Evolutionary conservation across 2,329 filamentous ascomycete species (phyloP), one percentile per base, ranked within the genome.

Genomic region (Ophiostoma perfectum): DNA sequence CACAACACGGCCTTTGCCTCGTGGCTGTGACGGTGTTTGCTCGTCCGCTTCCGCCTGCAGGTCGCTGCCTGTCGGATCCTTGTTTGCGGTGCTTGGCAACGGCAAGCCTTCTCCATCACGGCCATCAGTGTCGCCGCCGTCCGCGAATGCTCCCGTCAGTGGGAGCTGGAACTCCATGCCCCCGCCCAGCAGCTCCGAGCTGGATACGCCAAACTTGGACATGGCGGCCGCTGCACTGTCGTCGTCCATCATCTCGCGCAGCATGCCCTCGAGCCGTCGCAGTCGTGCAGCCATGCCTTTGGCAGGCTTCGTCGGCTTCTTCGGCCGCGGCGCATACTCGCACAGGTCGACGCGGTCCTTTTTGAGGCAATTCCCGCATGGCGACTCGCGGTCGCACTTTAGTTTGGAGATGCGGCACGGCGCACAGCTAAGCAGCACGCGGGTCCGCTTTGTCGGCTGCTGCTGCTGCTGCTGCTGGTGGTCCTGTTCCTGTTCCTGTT

Each of bases 211-310:
- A 67, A 71, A 71, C 39, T 44, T 67, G 14, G 69, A 70, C 70
- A 70, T 71, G 67, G 65, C 68, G 18, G 66, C 66, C 3, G 66
- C 65, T 5, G 49, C 49, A 27, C 49, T 55, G 49, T 70, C 67
- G 41, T 45, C 72, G 38, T 83, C 80, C 77, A 86, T 82, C 77
- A 86, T 84, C 67, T 78, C 80, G 47, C 84, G 80, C n/a, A 87
- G 82, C 80, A 87, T 82, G 67, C 82, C 82, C 74, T 86, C 84
- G 0, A 87, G 82, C 66, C 83, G 79, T 74, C 80, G 82, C 64
- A 87, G 77, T 67, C 84, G 78, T 9, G 83, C 81, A 41, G 83
- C 80, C 83, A 87, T 83, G 75, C 80, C 81, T 75, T 80, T 81
- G 18, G 78, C 75, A 8, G 79, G 80, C 70, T 67, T 70, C 3